Evolutionary conservation across 495 filamentous ascomycete genomes (phyloP).

Genomic region (Cercophora samala): DNA sequence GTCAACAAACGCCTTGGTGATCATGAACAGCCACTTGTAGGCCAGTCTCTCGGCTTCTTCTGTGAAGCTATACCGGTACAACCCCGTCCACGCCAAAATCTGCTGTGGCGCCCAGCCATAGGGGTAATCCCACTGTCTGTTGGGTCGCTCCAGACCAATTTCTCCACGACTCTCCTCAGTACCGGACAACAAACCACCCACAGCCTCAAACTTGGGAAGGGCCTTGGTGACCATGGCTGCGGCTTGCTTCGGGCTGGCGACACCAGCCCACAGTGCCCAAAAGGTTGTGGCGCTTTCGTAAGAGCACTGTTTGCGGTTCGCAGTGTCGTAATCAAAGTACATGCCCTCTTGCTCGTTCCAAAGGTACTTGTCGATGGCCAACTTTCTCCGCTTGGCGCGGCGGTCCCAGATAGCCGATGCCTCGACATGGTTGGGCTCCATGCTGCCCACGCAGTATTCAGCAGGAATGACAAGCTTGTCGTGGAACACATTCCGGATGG

Average conservation of each 20-base stretch:
- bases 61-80: constrained; percentile 84
- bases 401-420: constrained; percentile 86
- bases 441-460: constrained; percentile 65
- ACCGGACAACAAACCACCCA: constrained; percentile 84
- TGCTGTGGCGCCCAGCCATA: constrained; percentile 99
- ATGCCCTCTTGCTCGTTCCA: constrained; percentile 90
- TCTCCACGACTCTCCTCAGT: constrained; percentile 81
- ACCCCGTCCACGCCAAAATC: constrained; percentile 92
- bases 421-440: constrained; percentile 61
- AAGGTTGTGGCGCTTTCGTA: constrained; percentile 91
- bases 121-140: constrained; percentile 96
- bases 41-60: constrained; percentile 82
- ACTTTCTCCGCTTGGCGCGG: constrained; percentile 72
- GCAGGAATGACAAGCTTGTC: constrained; percentile 73
- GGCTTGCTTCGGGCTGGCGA: constrained; percentile 76
- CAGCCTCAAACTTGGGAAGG: constrained; percentile 79
- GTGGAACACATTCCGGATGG: constrained; percentile 75
- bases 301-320: constrained; percentile 65
- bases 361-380: constrained; percentile 78
- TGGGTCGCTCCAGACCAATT: constrained; percentile 76
- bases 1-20: constrained; percentile 93
- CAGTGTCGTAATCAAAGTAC: constrained; percentile 95
- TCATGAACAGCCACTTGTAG: constrained; percentile 97
- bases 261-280: constrained; percentile 95
- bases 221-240: constrained; percentile 68